These are phyloP conservation scores for Puccinia horiana DNA, from an alignment of 1,284 basidiomycete species.

Conservation along the genomic window DNA sequence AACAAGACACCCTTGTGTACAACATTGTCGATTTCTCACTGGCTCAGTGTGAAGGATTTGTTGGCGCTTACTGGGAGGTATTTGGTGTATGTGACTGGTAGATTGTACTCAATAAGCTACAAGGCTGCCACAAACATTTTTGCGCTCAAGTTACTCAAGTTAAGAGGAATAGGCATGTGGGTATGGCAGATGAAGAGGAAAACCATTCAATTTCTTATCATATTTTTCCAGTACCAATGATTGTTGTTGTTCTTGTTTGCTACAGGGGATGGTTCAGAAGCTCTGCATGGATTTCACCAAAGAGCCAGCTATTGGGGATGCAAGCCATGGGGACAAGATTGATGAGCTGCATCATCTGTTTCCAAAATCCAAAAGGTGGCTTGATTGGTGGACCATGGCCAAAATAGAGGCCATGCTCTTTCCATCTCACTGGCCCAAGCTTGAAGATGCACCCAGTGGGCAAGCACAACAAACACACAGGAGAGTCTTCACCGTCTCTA, in stretches of 20 bases:
- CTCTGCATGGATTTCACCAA: neutral
- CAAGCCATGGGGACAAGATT: neutral
- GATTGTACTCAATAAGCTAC: neutral
- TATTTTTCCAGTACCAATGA: neutral
- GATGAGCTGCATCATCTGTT: neutral
- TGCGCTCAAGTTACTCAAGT: slow-evolving; percentile 17
- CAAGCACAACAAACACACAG: neutral
- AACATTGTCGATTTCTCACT: slow-evolving; percentile 7
- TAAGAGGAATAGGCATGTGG: neutral
- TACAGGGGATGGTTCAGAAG: neutral
- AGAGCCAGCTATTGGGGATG: neutral
- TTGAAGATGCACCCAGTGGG: neutral
- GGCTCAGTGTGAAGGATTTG: neutral
- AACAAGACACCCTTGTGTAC: neutral
- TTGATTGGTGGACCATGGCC: too few relatives aligned
- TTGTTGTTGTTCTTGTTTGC: neutral
- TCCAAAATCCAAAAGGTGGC: too few relatives aligned
- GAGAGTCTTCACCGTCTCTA: too few relatives aligned
- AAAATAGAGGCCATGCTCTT: slow-evolving; percentile 15
- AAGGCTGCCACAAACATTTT: neutral
- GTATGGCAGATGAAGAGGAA: slow-evolving; percentile 1
- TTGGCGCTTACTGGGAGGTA: neutral
- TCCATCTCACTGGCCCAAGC: neutral
- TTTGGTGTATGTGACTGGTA: neutral
- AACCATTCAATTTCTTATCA: too few relatives aligned